These are phyloP conservation scores for Mycena venus DNA, from an alignment of 768 basidiomycete genomes.

Conservation along the genomic window DNA sequence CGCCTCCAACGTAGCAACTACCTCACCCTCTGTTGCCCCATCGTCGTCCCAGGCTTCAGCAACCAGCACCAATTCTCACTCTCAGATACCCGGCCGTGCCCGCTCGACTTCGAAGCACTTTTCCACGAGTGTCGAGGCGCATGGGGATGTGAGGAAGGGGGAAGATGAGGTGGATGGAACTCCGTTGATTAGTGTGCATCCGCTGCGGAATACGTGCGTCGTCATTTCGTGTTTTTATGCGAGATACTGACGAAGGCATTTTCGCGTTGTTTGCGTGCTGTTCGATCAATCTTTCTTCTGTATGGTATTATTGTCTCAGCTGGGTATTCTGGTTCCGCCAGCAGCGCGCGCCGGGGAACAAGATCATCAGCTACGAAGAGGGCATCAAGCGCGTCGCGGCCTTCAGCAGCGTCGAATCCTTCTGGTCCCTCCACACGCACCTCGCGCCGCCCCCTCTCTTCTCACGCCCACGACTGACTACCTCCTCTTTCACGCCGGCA, in stretches of 20 bases:
- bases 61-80: too few relatives aligned
- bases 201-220: slow-evolving; percentile 52
- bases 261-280: too few relatives aligned
- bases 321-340: slow-evolving; percentile 96
- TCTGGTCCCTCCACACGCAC: slow-evolving; percentile 96
- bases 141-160: slow-evolving; percentile 50
- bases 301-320: slow-evolving; percentile 60
- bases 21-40: slow-evolving; percentile 40
- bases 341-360: slow-evolving; percentile 91
- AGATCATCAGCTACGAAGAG: slow-evolving; percentile 92
- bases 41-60: slow-evolving; percentile 36
- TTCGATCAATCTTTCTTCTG: too few relatives aligned
- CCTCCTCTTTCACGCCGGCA: slow-evolving; percentile 88
- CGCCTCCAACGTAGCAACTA: slow-evolving; percentile 42
- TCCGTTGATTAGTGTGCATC: slow-evolving; percentile 64
- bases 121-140: slow-evolving; percentile 65
- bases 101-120: slow-evolving; percentile 81
- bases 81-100: slow-evolving; percentile 43
- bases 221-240: too few relatives aligned
- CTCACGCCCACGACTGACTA: slow-evolving; percentile 94
- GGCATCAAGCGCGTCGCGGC: slow-evolving; percentile 94
- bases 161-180: slow-evolving; percentile 17
- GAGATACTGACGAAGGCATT: not conserved
- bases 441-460: slow-evolving; percentile 89
- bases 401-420: slow-evolving; percentile 94